phyloP scores from a whole-genome alignment of 768 basidiomycete genomes.

The Tulasnella calospora region DNA sequence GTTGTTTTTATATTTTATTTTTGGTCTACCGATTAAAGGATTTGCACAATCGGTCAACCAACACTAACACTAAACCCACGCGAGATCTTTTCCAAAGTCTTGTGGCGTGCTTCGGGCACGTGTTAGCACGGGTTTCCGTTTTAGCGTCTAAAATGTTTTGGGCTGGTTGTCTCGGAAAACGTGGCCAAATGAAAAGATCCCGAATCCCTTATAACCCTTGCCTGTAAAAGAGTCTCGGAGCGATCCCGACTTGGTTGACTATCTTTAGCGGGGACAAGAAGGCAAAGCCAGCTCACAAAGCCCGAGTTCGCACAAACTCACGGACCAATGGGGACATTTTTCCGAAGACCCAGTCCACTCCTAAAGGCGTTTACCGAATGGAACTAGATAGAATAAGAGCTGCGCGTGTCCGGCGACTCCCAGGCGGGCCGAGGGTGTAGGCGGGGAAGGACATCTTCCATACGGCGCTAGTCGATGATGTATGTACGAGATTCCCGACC shows the following conservation, averaged over 20 bases:
- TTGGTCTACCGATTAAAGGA: background rate
- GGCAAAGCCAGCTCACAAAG: background rate
- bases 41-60: background rate
- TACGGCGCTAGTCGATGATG: background rate
- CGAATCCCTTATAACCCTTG: background rate
- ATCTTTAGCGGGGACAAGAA: background rate
- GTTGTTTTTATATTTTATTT: background rate
- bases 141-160: background rate
- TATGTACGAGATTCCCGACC: background rate
- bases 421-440: background rate
- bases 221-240: background rate
- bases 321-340: background rate
- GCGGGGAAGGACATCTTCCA: background rate
- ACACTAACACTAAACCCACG: too few species aligned
- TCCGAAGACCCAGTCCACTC: background rate
- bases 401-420: background rate
- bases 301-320: background rate
- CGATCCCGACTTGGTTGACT: background rate
- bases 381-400: background rate
- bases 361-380: background rate
- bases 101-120: background rate
- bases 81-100: background rate
- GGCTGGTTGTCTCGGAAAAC: background rate
- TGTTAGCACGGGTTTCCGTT: background rate
- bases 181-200: slow-evolving; percentile 7